Conservation (phyloP, 345 rosid species). For the Aurinia saxatilis region DNA sequence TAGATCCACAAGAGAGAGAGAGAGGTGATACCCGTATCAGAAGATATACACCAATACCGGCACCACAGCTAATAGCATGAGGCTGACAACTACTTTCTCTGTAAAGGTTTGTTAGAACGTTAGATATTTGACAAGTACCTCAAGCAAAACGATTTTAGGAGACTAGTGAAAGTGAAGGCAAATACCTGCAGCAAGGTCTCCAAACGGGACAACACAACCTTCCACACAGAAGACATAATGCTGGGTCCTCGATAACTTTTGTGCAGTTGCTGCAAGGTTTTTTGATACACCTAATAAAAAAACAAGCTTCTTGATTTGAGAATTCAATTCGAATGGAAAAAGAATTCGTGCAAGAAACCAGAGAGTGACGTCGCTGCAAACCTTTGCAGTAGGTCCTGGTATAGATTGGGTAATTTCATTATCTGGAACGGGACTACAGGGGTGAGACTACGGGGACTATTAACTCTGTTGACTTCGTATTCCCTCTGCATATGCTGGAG, state of each 20-base stretch:
- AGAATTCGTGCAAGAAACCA: neutral
- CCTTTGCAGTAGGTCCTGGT: conserved; percentile 85
- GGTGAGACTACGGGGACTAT: conserved; percentile 34
- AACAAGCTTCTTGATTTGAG: conserved; percentile 1
- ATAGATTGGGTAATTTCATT: conserved; percentile 70
- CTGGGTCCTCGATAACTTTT: conserved; percentile 50
- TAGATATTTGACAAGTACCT: neutral
- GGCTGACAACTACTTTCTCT: conserved; percentile 62
- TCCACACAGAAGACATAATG: conserved; percentile 86
- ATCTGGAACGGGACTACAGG: conserved; percentile 79
- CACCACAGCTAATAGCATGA: conserved; percentile 75
- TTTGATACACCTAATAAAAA: conserved; percentile 61
- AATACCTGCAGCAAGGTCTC: conserved; percentile 86
- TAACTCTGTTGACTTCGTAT: conserved; percentile 27
- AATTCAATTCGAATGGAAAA: neutral
- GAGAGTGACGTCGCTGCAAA: conserved; percentile 27
- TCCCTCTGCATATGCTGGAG: conserved; percentile 51
- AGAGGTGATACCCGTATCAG: conserved; percentile 55
- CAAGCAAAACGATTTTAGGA: neutral
- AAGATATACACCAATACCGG: conserved; percentile 82
- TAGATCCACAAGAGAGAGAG: conserved; percentile 2
- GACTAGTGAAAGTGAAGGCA: conserved; percentile 9
- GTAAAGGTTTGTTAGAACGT: neutral
- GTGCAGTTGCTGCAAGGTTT: conserved; percentile 59
- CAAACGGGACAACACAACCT: conserved; percentile 69